Base-by-base conservation (phyloP, 164 flowering plant species). In the Pachysandra terminalis region DNA sequence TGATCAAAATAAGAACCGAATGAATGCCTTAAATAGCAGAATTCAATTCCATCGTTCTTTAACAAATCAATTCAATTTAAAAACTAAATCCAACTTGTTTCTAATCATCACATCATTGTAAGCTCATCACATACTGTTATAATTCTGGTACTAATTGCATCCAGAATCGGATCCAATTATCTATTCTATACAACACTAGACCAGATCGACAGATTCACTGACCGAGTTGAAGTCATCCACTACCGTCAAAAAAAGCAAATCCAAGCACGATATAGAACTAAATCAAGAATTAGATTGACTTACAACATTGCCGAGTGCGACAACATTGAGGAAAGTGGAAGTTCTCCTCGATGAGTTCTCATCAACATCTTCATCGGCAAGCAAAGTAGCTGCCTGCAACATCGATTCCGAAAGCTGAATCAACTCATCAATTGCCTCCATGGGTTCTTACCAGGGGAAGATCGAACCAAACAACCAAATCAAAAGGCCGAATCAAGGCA, bases 371-470 rank as follows among this genome's bases (percentile, higher is more conserved):
- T 96, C 99, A 54, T 96, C 99, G 55, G 97, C 90, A 14, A 96
- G 91, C 72, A 96, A 51, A 22, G 96, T 74, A 22, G 88, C 63
- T 1, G 93, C 99, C 73, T 96, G 98, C 68, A 87, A 68, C 93
- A 96, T 96, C 68, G 96, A 79, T 15, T 93, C 97, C 0, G 97
- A 84, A 0, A 93, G 89, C 83, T 88, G 84, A 19, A 77, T 37
- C 74, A 96, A 78, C 71, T 96, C 99, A 55, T 91, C 95, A 76
- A 96, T 96, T 78, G 99, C 98, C 64, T 93, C 99, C 99, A 96
- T 91, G 62, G 61, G 64, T 19, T 61, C 19, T 61, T 15, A 3
- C 37, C 9, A 58, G 14, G 15, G 16, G 10, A 9, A 23, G 41
- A 37, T 9, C 19, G 65, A 62, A 21, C 23, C 5, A 53, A 48